Evolutionary conservation across 768 basidiomycete genomes (phyloP).

Genomic region (Tephrocybe rancida): DNA sequence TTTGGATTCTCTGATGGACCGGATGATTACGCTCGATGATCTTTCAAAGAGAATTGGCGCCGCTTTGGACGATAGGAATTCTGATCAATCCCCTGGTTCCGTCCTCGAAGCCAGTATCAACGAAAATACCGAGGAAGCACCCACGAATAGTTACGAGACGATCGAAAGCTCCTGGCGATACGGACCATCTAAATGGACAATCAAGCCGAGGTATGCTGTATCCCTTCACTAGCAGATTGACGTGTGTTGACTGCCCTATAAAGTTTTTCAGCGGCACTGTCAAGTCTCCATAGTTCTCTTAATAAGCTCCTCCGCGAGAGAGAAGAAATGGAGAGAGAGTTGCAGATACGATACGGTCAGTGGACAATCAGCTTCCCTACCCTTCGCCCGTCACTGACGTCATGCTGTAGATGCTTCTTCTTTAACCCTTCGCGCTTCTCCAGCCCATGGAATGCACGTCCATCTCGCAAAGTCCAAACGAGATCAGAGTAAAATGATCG

Average conservation of each 20-base stretch:
- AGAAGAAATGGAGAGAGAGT: constrained; percentile 51
- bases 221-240: neutral
- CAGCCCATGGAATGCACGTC: constrained; percentile 73
- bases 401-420: constrained; percentile 63
- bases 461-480: constrained; percentile 69
- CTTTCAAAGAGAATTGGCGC: constrained; percentile 59
- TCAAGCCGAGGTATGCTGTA: constrained; percentile 63
- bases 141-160: neutral
- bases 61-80: constrained; percentile 22
- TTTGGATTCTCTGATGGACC: constrained; percentile 53
- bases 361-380: neutral
- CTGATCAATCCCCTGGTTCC: constrained; percentile 7
- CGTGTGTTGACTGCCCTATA: neutral
- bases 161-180: constrained; percentile 22
- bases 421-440: constrained; percentile 68
- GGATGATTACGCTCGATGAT: constrained; percentile 49
- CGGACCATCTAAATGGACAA: constrained; percentile 50
- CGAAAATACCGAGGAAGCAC: neutral
- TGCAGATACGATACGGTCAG: constrained; percentile 61
- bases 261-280: constrained; percentile 64
- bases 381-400: constrained; percentile 1
- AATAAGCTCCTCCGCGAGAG: constrained; percentile 44
- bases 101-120: neutral
- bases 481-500: constrained; percentile 52
- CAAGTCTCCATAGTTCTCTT: constrained; percentile 49